phyloP scores from a whole-genome alignment of 2,329 filamentous ascomycete genomes.

The Cercospora zeae-maydis region DNA sequence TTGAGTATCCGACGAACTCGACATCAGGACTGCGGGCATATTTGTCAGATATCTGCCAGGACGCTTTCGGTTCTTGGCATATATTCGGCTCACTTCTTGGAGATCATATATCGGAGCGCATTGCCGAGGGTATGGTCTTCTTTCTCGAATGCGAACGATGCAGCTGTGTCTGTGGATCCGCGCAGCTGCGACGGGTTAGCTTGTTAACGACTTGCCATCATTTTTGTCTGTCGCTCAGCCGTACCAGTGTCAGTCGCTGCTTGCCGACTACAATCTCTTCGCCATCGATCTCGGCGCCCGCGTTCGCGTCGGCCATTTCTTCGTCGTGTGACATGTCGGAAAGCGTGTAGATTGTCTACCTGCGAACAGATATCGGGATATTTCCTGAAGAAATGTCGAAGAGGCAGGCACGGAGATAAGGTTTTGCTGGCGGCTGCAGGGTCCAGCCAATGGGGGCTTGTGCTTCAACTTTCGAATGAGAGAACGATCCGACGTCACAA shows the following conservation, averaged over 20 bases:
- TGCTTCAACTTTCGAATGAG: background rate
- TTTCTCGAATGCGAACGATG: constrained; percentile 89
- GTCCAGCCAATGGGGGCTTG: constrained; percentile 13
- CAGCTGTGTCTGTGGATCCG: constrained; percentile 77
- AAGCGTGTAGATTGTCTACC: background rate
- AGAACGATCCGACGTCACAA: constrained; percentile 11
- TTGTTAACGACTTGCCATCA: background rate
- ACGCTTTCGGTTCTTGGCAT: background rate
- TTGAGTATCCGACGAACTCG: constrained; percentile 97
- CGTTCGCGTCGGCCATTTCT: constrained; percentile 38
- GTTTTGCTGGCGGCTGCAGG: constrained; percentile 17
- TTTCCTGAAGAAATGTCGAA: background rate
- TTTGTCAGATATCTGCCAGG: constrained; percentile 3
- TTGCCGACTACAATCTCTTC: constrained; percentile 38
- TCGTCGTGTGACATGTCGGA: constrained; percentile 31
- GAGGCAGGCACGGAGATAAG: constrained; percentile 9
- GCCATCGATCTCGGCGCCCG: constrained; percentile 45
- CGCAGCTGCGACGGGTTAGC: constrained; percentile 61
- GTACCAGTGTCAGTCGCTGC: constrained; percentile 46
- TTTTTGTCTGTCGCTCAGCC: background rate
- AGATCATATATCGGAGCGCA: constrained; percentile 88
- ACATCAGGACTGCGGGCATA: constrained; percentile 69
- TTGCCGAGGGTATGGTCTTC: constrained; percentile 97
- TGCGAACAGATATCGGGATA: background rate
- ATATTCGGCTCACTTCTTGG: constrained; percentile 79